Evolutionary conservation across 2,329 filamentous ascomycete species (phyloP), one percentile per base, ranked within the genome.

Genomic region (Sporothrix protearum): DNA sequence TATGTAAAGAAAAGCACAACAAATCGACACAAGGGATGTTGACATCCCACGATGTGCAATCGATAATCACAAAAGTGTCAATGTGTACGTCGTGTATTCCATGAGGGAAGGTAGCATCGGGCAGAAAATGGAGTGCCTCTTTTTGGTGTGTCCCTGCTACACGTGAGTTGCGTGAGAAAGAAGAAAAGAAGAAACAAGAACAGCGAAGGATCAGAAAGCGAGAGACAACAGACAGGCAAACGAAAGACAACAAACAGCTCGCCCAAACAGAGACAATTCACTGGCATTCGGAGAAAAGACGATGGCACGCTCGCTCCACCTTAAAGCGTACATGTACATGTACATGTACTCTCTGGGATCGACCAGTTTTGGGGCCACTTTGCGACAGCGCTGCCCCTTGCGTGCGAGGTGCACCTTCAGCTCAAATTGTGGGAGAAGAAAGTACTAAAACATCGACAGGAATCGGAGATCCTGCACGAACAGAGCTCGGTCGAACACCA

Each of bases 231-330:
- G 6, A 7, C 6, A 30, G 14, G 39, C n/a, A 64, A 3, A 10
- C 19, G 39, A 16, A 28, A 22, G 9, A 45, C 36, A 63, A 53
- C n/a, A 47, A 19, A 2, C 5, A 14, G 10, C 42, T 3, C 5
- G 49, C 22, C 30, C 6, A 57, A 12, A 47, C 39, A 19, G 16
- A 45, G 30, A 47, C 22, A 63, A 59, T 28, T 8, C 19, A 49
- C 63, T 49, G 63, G 25, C 19, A 51, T 36, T 51, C 63, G 39
- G 45, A 36, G 25, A 47, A 49, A n/a, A 49, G 64, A 39, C 64
- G 16, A 67, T 22, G 45, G 9, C 64, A 51, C 22, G 45, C 64
- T 51, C 64, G 28, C 47, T 67, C 64, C 64, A 67, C 64, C 45
- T 67, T 67, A n/a, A n/a, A n/a, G n/a, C n/a, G n/a, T n/a, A 51